Evolutionary conservation across 345 rosid genomes (phyloP).

Genomic region (Brassica carinata): DNA sequence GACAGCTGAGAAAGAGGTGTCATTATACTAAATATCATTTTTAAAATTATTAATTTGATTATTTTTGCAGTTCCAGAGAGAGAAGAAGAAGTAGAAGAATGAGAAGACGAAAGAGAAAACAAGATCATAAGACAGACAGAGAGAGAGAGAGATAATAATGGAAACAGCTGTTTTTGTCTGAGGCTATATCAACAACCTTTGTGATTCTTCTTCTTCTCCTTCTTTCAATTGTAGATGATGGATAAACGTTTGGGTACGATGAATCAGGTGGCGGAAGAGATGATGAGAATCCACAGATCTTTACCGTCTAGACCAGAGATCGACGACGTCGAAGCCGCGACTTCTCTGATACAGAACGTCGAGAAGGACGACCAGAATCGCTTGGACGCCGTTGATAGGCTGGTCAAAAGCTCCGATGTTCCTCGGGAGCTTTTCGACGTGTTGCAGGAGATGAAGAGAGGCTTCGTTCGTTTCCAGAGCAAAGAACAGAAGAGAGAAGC

Average conservation of each 20-base stretch:
- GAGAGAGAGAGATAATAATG: conserved; percentile 17
- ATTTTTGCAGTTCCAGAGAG: conserved; percentile 14
- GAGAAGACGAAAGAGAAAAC: conserved; percentile 35
- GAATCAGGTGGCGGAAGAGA: conserved; percentile 70
- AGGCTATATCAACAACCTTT: neutral
- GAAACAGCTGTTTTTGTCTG: conserved; percentile 5
- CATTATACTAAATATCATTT: neutral
- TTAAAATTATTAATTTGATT: conserved; percentile 8
- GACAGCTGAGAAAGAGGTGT: neutral
- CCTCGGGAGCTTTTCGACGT: conserved; percentile 73
- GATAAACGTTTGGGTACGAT: conserved; percentile 48
- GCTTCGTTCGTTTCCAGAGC: conserved; percentile 54
- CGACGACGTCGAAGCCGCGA: conserved; percentile 84
- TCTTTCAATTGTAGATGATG: conserved; percentile 33
- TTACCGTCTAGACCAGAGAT: conserved; percentile 71
- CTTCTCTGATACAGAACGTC: conserved; percentile 56
- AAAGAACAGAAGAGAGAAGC: conserved; percentile 82
- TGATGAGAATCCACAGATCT: conserved; percentile 85
- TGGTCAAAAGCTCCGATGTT: conserved; percentile 50
- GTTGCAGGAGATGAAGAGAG: conserved; percentile 74
- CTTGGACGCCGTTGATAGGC: conserved; percentile 62
- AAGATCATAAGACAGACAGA: conserved; percentile 15
- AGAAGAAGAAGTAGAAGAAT: conserved; percentile 18
- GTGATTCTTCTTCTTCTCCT: neutral
- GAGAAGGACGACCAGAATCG: conserved; percentile 77